Conservation (phyloP, 306 rosid species). For the Quercus dentata region DNA sequence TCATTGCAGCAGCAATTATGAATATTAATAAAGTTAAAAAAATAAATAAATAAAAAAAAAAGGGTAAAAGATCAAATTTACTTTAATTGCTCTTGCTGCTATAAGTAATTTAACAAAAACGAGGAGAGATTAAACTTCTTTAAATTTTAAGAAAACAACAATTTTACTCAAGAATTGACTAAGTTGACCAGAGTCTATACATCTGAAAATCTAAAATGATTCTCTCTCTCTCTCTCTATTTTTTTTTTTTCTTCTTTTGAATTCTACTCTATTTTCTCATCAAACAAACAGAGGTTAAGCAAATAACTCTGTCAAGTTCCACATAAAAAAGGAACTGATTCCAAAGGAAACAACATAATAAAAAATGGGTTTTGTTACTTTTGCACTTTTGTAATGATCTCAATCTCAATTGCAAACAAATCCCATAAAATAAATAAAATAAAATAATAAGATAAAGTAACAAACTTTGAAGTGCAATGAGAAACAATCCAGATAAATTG, state of each 20-base stretch:
- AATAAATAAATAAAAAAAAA: not conserved
- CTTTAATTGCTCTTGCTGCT: not conserved
- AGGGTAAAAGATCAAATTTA: not conserved
- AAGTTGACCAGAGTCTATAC: not conserved
- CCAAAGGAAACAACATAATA: not conserved
- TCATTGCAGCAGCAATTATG: not conserved
- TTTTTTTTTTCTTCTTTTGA: not conserved
- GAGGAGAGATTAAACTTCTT: not conserved
- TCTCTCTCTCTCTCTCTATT: too few relatives aligned
- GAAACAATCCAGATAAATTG: not conserved
- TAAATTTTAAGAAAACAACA: not conserved
- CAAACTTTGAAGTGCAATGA: not conserved
- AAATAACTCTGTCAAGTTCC: not conserved
- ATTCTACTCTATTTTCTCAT: not conserved
- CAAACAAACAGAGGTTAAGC: not conserved
- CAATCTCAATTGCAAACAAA: not conserved
- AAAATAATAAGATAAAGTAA: not conserved
- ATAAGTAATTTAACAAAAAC: not conserved
- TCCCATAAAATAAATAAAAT: slow-evolving; percentile 4
- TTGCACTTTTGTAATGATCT: not conserved
- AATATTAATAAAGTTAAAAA: not conserved
- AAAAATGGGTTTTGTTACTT: not conserved
- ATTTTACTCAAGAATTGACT: too few relatives aligned
- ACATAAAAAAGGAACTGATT: not conserved
- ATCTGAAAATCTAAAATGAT: not conserved